phyloP scores from a whole-genome alignment of 306 rosid species.

The Quercus parvula region DNA sequence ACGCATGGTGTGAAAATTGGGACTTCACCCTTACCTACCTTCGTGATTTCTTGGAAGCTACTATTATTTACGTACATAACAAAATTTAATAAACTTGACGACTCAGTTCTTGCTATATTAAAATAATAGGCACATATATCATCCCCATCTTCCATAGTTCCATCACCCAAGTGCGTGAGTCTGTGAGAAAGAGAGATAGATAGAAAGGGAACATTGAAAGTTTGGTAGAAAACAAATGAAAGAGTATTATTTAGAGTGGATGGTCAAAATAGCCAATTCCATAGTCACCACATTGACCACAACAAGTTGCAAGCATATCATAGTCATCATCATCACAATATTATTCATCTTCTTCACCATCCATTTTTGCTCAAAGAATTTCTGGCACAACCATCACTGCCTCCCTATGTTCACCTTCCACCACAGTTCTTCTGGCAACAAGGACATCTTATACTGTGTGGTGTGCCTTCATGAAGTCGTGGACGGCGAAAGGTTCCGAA shows the following conservation, averaged over 20 bases:
- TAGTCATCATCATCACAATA: not conserved
- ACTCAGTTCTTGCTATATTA: not conserved
- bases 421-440: not conserved
- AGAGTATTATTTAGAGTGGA: not conserved
- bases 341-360: not conserved
- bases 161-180: not conserved
- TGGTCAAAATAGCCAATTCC: not conserved
- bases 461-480: conserved; percentile 14
- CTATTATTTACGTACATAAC: not conserved
- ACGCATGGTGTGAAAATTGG: not conserved
- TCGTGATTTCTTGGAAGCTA: not conserved
- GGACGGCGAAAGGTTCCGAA: conserved; percentile 11
- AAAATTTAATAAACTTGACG: not conserved
- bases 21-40: not conserved
- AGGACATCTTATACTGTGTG: conserved; percentile 6
- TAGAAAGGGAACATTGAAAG: not conserved
- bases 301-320: not conserved
- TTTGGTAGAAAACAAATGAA: not conserved
- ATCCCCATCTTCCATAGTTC: not conserved
- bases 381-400: not conserved
- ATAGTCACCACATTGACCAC: not conserved
- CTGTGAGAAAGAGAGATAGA: not conserved
- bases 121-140: not conserved
- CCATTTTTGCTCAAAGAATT: not conserved
- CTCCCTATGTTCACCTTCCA: not conserved